These are phyloP conservation scores for Suhomyces sp. DNA, from an alignment of 805 yeast species.

Conservation along the genomic window DNA sequence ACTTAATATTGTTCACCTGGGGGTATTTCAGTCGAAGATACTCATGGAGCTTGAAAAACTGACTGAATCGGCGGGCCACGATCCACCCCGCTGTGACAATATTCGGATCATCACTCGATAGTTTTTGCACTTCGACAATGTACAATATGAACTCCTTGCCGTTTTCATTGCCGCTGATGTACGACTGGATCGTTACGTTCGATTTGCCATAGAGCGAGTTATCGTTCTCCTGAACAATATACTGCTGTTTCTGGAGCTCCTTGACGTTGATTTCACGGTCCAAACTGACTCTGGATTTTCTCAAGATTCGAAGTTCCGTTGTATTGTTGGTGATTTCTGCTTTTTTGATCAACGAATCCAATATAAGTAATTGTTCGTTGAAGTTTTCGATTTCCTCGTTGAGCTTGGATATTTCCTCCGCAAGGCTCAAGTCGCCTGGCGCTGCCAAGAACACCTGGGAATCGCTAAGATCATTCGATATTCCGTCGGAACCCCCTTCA, in stretches of 20 bases:
- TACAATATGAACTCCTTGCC: constrained; percentile 66
- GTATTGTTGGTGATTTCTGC: constrained; percentile 82
- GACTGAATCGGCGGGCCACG: constrained; percentile 85
- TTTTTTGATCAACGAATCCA: constrained; percentile 67
- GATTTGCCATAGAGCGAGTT: constrained; percentile 72
- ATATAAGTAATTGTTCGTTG: constrained; percentile 57
- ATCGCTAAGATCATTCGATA: constrained; percentile 3
- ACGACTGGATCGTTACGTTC: constrained; percentile 49
- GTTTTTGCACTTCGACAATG: constrained; percentile 70
- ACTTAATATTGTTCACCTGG: constrained; percentile 45
- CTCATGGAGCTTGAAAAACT: constrained; percentile 69
- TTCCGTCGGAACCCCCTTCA: not conserved
- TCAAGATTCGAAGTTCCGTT: constrained; percentile 63
- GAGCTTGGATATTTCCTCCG: constrained; percentile 64
- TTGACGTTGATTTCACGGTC: constrained; percentile 70
- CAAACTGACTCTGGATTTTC: constrained; percentile 63
- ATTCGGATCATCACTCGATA: constrained; percentile 37
- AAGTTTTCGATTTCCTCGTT: constrained; percentile 55
- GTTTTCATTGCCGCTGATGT: constrained; percentile 52
- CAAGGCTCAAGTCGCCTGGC: constrained; percentile 63
- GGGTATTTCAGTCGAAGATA: constrained; percentile 56
- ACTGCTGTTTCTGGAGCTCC: constrained; percentile 75
- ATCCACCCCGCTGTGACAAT: constrained; percentile 74
- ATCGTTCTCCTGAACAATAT: constrained; percentile 77
- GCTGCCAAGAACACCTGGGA: constrained; percentile 53